phyloP scores from a whole-genome alignment of 257 asterid species.

The Solanum etuberosum region DNA sequence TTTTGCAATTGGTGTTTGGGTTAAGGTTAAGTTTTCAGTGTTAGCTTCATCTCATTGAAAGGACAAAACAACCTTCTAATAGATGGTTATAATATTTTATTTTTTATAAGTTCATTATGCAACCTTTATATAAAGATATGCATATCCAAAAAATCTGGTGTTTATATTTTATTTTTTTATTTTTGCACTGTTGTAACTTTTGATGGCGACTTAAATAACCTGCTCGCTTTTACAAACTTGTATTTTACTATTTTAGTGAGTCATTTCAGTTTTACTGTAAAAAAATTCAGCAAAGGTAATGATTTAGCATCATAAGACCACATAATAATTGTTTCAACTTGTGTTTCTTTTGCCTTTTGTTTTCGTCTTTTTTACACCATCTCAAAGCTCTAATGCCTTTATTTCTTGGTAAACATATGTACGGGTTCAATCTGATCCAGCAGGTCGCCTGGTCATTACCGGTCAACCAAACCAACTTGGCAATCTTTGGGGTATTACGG shows the following conservation, averaged over 20 bases:
- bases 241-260: background rate
- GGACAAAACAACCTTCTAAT: background rate
- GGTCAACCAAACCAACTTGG: conserved; percentile 71
- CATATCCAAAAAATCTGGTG: background rate
- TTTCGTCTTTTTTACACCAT: background rate
- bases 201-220: background rate
- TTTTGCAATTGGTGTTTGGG: background rate
- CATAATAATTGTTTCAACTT: background rate
- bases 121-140: background rate
- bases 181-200: background rate
- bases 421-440: conserved; percentile 73
- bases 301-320: background rate
- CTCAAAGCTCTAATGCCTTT: background rate
- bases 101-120: background rate
- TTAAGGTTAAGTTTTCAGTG: background rate
- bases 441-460: conserved; percentile 67
- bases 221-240: background rate
- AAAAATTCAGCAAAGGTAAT: background rate
- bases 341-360: background rate
- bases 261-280: background rate
- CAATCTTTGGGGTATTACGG: conserved; percentile 73
- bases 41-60: background rate
- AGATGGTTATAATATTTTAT: background rate
- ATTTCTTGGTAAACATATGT: conserved; percentile 27
- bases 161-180: background rate